phyloP scores from a whole-genome alignment of 2,329 filamentous ascomycete species.

The Penicillium sp. region DNA sequence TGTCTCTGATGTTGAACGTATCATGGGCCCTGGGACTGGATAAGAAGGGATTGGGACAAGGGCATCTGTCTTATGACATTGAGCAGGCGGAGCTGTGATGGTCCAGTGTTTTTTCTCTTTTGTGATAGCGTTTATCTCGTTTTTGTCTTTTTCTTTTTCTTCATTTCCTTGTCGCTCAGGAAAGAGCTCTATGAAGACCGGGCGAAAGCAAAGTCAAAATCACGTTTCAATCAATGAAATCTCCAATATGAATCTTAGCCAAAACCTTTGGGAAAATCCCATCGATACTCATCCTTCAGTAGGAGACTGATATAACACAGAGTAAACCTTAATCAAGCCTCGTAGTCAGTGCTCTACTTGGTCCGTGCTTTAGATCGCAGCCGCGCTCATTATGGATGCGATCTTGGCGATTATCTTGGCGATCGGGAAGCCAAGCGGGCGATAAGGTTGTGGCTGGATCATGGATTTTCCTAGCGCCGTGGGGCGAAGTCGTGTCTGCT shows the following conservation, averaged over 20 bases:
- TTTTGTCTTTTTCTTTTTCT: too few species aligned
- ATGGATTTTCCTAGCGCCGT: not conserved
- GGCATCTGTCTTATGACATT: constrained; percentile 32
- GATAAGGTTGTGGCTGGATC: not conserved
- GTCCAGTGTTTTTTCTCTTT: too few species aligned
- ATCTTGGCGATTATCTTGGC: not conserved
- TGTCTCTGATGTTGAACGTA: constrained; percentile 14
- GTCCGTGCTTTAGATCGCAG: not conserved
- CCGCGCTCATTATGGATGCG: not conserved
- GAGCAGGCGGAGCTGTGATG: constrained; percentile 17
- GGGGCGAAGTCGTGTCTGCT: not conserved
- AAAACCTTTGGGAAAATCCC: too few species aligned
- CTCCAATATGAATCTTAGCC: too few species aligned
- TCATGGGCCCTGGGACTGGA: constrained; percentile 20
- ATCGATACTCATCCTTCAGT: not conserved
- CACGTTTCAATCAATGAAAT: too few species aligned
- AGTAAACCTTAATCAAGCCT: not conserved
- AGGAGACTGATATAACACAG: not conserved
- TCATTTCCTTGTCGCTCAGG: too few species aligned
- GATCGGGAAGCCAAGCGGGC: not conserved
- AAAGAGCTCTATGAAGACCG: too few species aligned
- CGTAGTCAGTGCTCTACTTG: not conserved
- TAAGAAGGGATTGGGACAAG: constrained; percentile 19
- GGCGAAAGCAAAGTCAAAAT: too few species aligned
- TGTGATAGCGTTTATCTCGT: too few species aligned